Evolutionary conservation across 164 flowering plant species (phyloP).

Genomic region (Protea cynaroides): DNA sequence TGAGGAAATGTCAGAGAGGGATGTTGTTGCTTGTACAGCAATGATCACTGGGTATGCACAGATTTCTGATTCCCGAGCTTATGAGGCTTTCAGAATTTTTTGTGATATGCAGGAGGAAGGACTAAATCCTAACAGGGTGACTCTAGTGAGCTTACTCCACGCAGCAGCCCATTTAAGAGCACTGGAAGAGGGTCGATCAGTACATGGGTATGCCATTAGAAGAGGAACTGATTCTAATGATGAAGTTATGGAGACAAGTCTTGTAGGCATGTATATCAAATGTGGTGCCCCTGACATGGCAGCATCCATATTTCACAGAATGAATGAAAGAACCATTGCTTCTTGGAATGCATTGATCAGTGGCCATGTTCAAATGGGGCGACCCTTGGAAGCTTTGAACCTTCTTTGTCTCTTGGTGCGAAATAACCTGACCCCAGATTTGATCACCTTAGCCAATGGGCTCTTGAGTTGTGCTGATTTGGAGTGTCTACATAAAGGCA

Average conservation of each 20-base stretch:
- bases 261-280: constrained; percentile 50
- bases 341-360: constrained; percentile 44
- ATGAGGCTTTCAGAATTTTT: constrained; percentile 33
- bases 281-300: constrained; percentile 27
- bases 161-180: constrained; percentile 33
- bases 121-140: constrained; percentile 52
- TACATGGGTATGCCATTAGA: constrained; percentile 48
- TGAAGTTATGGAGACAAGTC: constrained; percentile 42
- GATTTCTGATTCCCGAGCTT: constrained; percentile 17
- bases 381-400: constrained; percentile 26
- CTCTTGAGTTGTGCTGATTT: constrained; percentile 41
- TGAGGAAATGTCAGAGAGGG: constrained; percentile 40
- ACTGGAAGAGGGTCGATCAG: constrained; percentile 24
- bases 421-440: constrained; percentile 25
- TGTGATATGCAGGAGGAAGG: constrained; percentile 32
- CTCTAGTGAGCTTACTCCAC: constrained; percentile 53
- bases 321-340: constrained; percentile 14
- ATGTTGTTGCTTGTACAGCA: constrained; percentile 46
- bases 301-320: constrained; percentile 16
- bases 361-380: constrained; percentile 29
- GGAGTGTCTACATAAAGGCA: constrained; percentile 32
- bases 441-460: constrained; percentile 41
- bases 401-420: constrained; percentile 25
- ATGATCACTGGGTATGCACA: constrained; percentile 45
- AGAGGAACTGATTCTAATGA: constrained; percentile 35